Conservation (phyloP, 2,329 filamentous ascomycete genomes). For the Phialophora verrucosa region DNA sequence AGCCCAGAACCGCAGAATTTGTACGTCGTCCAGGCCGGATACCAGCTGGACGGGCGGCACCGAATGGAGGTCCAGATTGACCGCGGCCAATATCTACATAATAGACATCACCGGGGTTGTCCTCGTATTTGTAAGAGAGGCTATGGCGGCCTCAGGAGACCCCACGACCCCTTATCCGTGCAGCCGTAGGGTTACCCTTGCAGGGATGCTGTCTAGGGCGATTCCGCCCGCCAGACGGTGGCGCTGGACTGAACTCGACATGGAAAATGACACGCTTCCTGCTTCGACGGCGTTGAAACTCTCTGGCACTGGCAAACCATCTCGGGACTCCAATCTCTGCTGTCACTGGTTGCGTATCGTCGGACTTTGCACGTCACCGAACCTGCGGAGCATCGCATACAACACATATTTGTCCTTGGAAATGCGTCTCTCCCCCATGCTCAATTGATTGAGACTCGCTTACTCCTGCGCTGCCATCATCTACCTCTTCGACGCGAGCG, state of each 20-base stretch:
- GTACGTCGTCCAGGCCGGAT: too few relatives aligned
- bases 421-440: slow-evolving; percentile 1
- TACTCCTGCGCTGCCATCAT: background rate
- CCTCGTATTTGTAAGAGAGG: background rate
- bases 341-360: slow-evolving; percentile 9
- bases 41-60: too few relatives aligned
- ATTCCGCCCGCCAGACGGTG: background rate
- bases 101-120: background rate
- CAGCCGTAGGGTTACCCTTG: background rate
- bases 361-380: slow-evolving; percentile 9
- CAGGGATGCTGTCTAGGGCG: slow-evolving; percentile 4
- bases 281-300: background rate
- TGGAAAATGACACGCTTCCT: background rate
- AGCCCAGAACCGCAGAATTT: too few relatives aligned
- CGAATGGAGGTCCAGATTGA: background rate
- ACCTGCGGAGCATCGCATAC: slow-evolving; percentile 1
- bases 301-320: slow-evolving; percentile 2
- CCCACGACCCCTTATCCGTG: slow-evolving; percentile 1
- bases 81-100: background rate
- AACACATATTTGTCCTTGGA: slow-evolving; percentile 1
- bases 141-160: background rate
- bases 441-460: slow-evolving; percentile 8
- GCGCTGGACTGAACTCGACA: background rate
- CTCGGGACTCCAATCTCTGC: slow-evolving; percentile 8
- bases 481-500: slow-evolving; percentile 13